These are phyloP conservation scores for Cantharellus anzutake DNA, from an alignment of 768 basidiomycete genomes.

Conservation along the genomic window DNA sequence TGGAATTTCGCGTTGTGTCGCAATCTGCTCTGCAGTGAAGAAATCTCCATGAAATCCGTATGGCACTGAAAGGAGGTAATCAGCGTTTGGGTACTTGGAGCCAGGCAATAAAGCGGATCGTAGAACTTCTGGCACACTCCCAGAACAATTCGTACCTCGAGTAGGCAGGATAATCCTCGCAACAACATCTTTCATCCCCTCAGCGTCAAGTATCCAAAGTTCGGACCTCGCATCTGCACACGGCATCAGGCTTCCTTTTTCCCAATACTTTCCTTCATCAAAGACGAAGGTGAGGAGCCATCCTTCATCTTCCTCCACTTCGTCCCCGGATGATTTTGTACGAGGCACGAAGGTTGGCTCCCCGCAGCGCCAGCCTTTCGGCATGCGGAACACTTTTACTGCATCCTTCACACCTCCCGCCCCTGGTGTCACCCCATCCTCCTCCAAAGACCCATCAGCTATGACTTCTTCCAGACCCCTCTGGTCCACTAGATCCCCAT, in stretches of 20 bases:
- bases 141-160: conserved; percentile 3
- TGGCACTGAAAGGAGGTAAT: conserved; percentile 9
- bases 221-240: conserved; percentile 15
- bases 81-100: neutral
- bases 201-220: conserved; percentile 22
- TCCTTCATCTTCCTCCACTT: conserved; percentile 18
- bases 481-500: too few species aligned
- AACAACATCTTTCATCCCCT: conserved; percentile 14
- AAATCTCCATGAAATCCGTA: conserved; percentile 15
- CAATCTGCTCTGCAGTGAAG: conserved; percentile 12
- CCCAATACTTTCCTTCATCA: conserved; percentile 17
- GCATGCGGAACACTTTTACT: conserved; percentile 18
- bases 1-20: neutral
- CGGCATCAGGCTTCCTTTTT: neutral
- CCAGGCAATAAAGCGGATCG: neutral
- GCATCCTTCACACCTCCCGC: neutral
- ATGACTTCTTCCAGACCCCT: too few species aligned
- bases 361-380: conserved; percentile 17
- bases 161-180: conserved; percentile 17
- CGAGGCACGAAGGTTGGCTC: conserved; percentile 20
- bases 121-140: neutral
- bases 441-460: too few species aligned
- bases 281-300: conserved; percentile 21
- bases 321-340: neutral
- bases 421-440: too few species aligned